These are phyloP conservation scores for Tuber melanosporum DNA, from an alignment of 495 filamentous ascomycete genomes.

Conservation along the genomic window DNA sequence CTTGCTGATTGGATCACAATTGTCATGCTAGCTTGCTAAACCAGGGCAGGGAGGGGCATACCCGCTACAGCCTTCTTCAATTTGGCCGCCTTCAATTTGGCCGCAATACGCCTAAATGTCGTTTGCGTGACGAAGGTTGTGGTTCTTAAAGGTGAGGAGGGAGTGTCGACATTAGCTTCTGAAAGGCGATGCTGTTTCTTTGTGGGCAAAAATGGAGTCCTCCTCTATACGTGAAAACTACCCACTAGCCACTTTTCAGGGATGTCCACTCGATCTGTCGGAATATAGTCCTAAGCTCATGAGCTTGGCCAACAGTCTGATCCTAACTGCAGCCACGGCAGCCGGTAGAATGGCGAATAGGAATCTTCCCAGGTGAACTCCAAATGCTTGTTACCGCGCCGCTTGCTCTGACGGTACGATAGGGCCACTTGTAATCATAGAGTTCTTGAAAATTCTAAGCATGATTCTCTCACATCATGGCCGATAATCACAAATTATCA, in stretches of 20 bases:
- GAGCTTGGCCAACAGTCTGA: background rate
- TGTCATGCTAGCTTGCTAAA: too few species aligned
- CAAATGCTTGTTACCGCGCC: background rate
- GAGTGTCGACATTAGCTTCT: background rate
- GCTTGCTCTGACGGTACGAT: background rate
- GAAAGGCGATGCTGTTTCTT: background rate
- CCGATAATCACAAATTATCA: background rate
- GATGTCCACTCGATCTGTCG: background rate
- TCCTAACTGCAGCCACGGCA: background rate
- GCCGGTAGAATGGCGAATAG: background rate
- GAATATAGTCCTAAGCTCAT: background rate
- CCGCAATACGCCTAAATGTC: background rate
- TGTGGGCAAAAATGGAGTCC: background rate
- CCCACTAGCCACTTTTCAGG: background rate
- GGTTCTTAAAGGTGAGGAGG: background rate
- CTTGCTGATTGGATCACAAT: background rate
- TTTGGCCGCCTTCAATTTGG: background rate
- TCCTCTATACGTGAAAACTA: background rate
- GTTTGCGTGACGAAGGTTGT: background rate
- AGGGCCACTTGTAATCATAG: background rate
- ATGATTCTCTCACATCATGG: background rate
- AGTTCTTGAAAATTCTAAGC: background rate
- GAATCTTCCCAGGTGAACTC: background rate
- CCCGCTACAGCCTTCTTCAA: too few species aligned
- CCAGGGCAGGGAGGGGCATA: too few species aligned